These are phyloP conservation scores for Linnemannia hyalina DNA, from an alignment of 192 early-diverging fungal species.

Conservation along the genomic window DNA sequence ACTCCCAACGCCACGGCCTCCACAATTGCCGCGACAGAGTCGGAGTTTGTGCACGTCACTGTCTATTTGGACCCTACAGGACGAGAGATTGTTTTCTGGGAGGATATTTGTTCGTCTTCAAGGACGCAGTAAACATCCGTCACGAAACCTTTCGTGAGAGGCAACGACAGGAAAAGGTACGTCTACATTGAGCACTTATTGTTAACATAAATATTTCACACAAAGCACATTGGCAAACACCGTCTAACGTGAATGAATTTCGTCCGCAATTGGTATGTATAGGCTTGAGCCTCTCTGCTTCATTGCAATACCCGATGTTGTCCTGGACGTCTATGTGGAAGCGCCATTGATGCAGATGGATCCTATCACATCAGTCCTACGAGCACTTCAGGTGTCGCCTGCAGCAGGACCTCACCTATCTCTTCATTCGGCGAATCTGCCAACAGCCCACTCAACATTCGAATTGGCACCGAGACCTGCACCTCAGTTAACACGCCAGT, in stretches of 20 bases:
- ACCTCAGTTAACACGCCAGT: not conserved
- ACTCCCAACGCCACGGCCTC: not conserved
- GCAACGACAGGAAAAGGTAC: not conserved
- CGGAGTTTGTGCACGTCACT: not conserved
- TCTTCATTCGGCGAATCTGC: not conserved
- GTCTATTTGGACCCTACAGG: not conserved
- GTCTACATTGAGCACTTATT: not conserved
- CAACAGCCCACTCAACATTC: not conserved
- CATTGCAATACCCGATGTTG: not conserved
- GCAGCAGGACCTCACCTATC: not conserved
- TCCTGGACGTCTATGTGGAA: not conserved
- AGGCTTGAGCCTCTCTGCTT: not conserved
- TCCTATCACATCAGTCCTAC: too few species aligned
- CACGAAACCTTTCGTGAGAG: not conserved
- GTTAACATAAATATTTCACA: not conserved
- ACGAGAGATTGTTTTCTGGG: not conserved
- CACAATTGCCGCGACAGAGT: not conserved
- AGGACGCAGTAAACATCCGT: not conserved
- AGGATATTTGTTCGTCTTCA: not conserved
- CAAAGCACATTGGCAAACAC: not conserved
- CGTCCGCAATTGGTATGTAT: not conserved
- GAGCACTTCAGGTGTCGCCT: too few species aligned
- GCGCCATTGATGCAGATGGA: not conserved
- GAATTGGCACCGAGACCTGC: not conserved
- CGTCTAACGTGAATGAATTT: not conserved